Base-by-base conservation (phyloP, 139 green algal species). In the Yamagishiella unicocca region DNA sequence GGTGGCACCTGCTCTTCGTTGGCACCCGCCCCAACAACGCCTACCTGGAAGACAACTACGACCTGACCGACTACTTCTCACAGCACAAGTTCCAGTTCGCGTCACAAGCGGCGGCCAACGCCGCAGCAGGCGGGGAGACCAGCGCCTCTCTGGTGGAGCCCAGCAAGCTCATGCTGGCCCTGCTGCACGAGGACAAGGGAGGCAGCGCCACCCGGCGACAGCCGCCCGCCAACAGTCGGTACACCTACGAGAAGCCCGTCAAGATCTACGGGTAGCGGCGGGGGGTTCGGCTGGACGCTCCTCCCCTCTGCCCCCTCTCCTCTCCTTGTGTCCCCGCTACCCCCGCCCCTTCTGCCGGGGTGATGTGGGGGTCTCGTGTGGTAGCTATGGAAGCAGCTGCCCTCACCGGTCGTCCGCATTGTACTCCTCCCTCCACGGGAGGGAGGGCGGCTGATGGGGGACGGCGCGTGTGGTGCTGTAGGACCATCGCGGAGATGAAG, bases 1-100 rank as follows among this genome's bases (percentile, higher is more conserved):
- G 93, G 81, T 99, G 96, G 96, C 94, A 94, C 73, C 93, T 96
- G 37, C 88, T 94, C 6, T 95, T 97, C 35, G 86, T 96, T 27
- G 54, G 70, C 35, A 72, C 77, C 24, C 89, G 79, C 37, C 70
- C 43, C 31, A 27, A 24, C 43, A 86, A 87, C 64, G 66, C 50
- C 1, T 58, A 17, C 22, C 77, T 67, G 25, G 21, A 42, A 25
- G 64, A 83, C n/a, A 27, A 53, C 55, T 38, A 89, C 6, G 35
- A 79, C 50, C 40, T 80, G 45, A 67, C 87, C 79, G 40, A 22
- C 5, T 71, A 79, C 73, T 37, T 42, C 35, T 10, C 25, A 27
- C 5, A 25, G 17, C 76, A 67, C 12, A 35, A 37, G 2, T 38
- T 37, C 46, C 19, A 67, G 33, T 66, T 61, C 40, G 58, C 4